Conservation (phyloP, 805 yeast species). For the Spathaspora boniae region DNA sequence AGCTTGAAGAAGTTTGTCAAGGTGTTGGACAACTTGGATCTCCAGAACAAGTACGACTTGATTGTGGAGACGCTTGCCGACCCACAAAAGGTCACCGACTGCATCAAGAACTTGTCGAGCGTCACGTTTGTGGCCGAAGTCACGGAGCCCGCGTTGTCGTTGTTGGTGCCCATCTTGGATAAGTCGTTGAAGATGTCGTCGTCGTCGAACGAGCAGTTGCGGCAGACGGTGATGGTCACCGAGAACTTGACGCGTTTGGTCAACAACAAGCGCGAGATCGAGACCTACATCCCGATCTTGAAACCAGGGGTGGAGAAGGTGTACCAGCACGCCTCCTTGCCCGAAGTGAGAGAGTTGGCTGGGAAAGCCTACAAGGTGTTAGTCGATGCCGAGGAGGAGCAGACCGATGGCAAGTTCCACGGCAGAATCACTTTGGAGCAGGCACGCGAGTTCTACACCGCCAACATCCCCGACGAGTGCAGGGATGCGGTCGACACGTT, state of each 20-base stretch:
- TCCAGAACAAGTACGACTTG: conserved; percentile 75
- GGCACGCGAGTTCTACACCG: conserved; percentile 43
- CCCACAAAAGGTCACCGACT: conserved; percentile 83
- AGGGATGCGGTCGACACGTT: conserved; percentile 9
- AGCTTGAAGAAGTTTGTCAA: conserved; percentile 69
- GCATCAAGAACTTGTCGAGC: conserved; percentile 84
- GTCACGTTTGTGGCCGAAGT: conserved; percentile 98
- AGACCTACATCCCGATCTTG: conserved; percentile 77
- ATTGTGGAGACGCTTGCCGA: conserved; percentile 88
- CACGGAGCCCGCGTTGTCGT: conserved; percentile 89
- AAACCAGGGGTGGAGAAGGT: conserved; percentile 92
- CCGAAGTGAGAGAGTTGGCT: conserved; percentile 94
- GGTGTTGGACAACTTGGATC: conserved; percentile 88
- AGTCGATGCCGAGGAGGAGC: conserved; percentile 71
- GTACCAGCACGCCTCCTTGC: conserved; percentile 84
- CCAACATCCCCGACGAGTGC: conserved; percentile 11
- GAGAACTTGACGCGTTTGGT: conserved; percentile 95
- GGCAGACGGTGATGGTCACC: conserved; percentile 94
- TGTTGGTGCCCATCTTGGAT: conserved; percentile 87
- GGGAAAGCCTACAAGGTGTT: conserved; percentile 79
- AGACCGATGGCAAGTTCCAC: conserved; percentile 67
- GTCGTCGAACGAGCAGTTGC: conserved; percentile 90
- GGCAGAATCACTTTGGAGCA: conserved; percentile 64
- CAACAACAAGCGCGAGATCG: conserved; percentile 89
- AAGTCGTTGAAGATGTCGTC: conserved; percentile 85